phyloP scores from a whole-genome alignment of 139 green algal species.

The Asterochloris erici region DNA sequence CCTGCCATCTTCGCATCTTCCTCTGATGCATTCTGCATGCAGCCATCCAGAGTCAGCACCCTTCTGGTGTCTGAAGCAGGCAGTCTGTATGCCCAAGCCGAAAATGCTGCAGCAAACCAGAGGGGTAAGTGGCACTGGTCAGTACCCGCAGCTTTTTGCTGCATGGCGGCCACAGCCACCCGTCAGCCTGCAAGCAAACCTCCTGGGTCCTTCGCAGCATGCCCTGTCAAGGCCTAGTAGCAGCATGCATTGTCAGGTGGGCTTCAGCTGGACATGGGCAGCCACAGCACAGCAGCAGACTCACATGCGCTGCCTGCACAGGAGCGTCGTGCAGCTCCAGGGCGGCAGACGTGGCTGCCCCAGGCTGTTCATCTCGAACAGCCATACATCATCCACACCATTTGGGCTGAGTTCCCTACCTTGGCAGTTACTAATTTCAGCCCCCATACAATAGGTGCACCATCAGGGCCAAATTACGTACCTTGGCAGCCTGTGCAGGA shows the following conservation, averaged over 20 bases:
- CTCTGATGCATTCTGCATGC: conserved; percentile 31
- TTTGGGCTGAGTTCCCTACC: background rate
- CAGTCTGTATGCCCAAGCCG: background rate
- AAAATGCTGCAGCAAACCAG: background rate
- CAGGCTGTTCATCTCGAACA: background rate
- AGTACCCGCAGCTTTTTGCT: background rate
- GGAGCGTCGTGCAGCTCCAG: too few species aligned
- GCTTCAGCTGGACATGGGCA: too few species aligned
- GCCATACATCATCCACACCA: background rate
- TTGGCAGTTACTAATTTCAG: background rate
- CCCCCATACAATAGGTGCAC: background rate
- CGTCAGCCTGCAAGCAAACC: too few species aligned
- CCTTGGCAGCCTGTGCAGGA: conserved; percentile 20
- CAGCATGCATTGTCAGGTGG: too few species aligned
- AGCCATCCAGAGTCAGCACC: background rate
- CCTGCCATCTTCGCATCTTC: conserved; percentile 48
- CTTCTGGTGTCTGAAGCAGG: background rate
- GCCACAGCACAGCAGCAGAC: too few species aligned
- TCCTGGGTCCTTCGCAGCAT: too few species aligned
- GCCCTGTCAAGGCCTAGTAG: too few species aligned
- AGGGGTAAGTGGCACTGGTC: background rate
- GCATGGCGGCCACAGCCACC: too few species aligned
- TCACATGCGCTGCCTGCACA: too few species aligned
- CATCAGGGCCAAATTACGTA: background rate
- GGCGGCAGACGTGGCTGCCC: background rate